phyloP scores from a whole-genome alignment of 2,329 filamentous ascomycete genomes.

The Ophiognomonia clavigignenti-juglandacearum region DNA sequence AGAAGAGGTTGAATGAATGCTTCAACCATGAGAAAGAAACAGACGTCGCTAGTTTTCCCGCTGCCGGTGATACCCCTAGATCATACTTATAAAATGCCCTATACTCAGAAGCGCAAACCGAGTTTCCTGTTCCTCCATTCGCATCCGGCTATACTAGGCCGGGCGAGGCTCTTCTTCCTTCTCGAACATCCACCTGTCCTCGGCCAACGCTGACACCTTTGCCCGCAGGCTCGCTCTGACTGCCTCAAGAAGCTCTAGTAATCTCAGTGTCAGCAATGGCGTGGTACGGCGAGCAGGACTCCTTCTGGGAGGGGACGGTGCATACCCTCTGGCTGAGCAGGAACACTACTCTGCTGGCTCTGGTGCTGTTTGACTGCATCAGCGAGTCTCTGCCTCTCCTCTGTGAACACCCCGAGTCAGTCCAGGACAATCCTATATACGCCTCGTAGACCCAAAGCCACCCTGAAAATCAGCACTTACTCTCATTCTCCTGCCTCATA shows the following conservation, averaged over 20 bases:
- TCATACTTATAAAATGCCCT: too few species aligned
- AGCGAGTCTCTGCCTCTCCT: conserved; percentile 54
- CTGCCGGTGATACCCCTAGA: not conserved
- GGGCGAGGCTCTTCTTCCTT: conserved; percentile 50
- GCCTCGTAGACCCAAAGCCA: not conserved
- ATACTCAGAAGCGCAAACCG: not conserved
- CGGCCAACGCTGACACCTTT: conserved; percentile 68
- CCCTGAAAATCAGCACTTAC: conserved; percentile 32
- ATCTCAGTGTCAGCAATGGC: conserved; percentile 11
- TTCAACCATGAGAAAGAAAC: not conserved
- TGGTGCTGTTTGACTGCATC: conserved; percentile 60
- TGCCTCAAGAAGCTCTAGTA: conserved; percentile 61
- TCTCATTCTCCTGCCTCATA: conserved; percentile 52
- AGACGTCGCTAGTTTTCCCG: not conserved
- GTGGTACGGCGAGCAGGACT: conserved; percentile 2
- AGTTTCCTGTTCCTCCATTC: not conserved
- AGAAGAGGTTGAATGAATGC: conserved; percentile 22
- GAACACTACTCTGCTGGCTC: conserved; percentile 46
- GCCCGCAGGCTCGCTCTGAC: conserved; percentile 65
- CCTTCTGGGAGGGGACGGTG: too few species aligned
- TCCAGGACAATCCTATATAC: conserved; percentile 12
- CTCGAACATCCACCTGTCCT: conserved; percentile 92
- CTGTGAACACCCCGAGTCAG: too few species aligned
- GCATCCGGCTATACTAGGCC: conserved; percentile 1
- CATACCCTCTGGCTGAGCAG: conserved; percentile 63